Conservation (phyloP, 1,284 basidiomycete genomes). For the Puccinia horiana region DNA sequence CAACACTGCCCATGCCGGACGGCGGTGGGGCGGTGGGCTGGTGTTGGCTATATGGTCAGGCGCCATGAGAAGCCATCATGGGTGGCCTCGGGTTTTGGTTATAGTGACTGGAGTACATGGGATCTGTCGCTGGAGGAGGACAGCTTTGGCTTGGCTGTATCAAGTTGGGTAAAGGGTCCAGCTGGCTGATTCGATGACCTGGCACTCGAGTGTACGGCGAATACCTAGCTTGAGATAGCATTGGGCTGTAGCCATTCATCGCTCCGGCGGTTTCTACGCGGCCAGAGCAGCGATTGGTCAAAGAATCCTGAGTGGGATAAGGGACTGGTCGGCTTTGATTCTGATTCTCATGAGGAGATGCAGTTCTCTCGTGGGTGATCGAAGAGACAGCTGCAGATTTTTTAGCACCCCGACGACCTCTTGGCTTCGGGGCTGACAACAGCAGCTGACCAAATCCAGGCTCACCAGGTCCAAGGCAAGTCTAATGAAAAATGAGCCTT, state of each 20-base stretch:
- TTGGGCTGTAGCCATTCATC: neutral
- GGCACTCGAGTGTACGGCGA: slow-evolving; percentile 43
- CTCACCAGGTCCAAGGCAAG: slow-evolving; percentile 50
- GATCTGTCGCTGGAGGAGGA: neutral
- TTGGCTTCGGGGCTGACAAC: slow-evolving; percentile 50
- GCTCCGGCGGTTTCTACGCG: slow-evolving; percentile 4
- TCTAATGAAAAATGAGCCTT: slow-evolving; percentile 21
- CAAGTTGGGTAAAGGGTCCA: slow-evolving; percentile 42
- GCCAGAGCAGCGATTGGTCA: slow-evolving; percentile 3
- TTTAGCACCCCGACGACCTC: slow-evolving; percentile 38
- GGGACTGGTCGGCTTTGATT: neutral
- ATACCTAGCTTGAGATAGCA: slow-evolving; percentile 36
- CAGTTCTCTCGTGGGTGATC: neutral
- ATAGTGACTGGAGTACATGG: slow-evolving; percentile 9
- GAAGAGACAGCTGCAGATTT: slow-evolving; percentile 30
- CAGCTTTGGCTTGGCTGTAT: slow-evolving; percentile 28
- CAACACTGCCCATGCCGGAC: neutral
- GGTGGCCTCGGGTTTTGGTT: slow-evolving; percentile 3
- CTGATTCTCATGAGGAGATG: neutral
- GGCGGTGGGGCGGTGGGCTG: neutral
- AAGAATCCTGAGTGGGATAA: slow-evolving; percentile 22
- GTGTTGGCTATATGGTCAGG: neutral
- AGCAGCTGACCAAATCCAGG: slow-evolving; percentile 51
- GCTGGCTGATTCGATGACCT: slow-evolving; percentile 45
- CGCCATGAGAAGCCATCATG: neutral